Base-by-base conservation (phyloP, 169 alveolate genomes). In the Prorocentrum cordatum region DNA sequence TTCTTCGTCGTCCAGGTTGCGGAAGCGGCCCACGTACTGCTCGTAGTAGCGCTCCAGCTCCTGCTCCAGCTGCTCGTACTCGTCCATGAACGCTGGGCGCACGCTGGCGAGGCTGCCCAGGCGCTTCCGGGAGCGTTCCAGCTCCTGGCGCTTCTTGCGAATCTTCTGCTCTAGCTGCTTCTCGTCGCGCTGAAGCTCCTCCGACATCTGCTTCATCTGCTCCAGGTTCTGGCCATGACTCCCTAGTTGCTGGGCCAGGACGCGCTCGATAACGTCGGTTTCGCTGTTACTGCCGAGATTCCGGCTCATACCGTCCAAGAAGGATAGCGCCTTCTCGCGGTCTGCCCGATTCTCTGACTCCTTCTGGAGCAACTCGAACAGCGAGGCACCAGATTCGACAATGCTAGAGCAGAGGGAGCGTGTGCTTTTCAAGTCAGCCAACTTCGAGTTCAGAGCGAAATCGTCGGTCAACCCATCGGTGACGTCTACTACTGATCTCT, bases 41-140 rank as follows among this genome's bases (percentile, higher is more conserved):
- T 82, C 91, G 73, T 82, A 82, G 50, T 61, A 82, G 5, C 91
- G 39, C 80, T 82, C 92, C 29, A 93, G 62, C 67, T 93, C 93
- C 62, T 88, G 85, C 59, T 92, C 93, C 39, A 93, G 82, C 72
- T 92, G 66, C 67, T 89, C 94, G 67, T 94, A 95, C 92, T 95
- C 98, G 45, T 93, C 96, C 94, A 94, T 92, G 89, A 93, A 95
- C 45, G 96, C 96, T 1, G 98, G 98, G 24, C 95, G 92, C 18
- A 95, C 96, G 58, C 93, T 93, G 36, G 93, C 93, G 61, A 95
- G 68, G 18, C 72, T 45, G 35, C 84, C 84, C 27, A 84, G 38
- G 36, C 92, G 92, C 33, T 68, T 68, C 16, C 84, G 68, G 84
- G 85, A 84, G n/a, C 92, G 72, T 5, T 84, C 92, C 75, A 84